These are phyloP conservation scores for Hyphopichia fennica DNA, from an alignment of 1,139 yeast species.

Conservation along the genomic window DNA sequence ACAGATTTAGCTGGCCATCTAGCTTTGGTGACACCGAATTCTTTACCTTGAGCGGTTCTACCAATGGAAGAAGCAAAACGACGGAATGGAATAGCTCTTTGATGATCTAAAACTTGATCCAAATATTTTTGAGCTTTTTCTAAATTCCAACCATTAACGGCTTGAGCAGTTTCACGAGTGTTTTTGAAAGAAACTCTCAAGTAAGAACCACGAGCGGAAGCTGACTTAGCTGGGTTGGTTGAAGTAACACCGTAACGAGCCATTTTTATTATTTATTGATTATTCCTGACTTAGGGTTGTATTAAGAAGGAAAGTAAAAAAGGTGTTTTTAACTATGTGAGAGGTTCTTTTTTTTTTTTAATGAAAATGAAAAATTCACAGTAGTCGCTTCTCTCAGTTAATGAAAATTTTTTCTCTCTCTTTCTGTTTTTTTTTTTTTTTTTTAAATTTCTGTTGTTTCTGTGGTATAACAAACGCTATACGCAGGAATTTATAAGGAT, in stretches of 20 bases:
- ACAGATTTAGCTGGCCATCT: constrained; percentile 99
- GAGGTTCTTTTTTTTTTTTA: neutral
- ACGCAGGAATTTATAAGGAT: no score
- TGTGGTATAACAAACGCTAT: no score
- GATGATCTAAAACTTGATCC: constrained; percentile 94
- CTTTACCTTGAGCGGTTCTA: constrained; percentile 99
- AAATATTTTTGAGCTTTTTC: constrained; percentile 95
- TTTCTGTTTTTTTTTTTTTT: neutral
- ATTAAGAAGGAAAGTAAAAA: neutral
- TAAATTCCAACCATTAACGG: constrained; percentile 97
- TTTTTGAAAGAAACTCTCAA: constrained; percentile 99
- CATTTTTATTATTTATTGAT: constrained; percentile 35
- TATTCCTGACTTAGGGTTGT: constrained; percentile 4
- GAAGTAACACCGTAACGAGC: constrained; percentile 97
- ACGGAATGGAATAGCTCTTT: constrained; percentile 99
- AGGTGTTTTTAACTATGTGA: neutral
- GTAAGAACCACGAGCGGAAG: constrained; percentile 99
- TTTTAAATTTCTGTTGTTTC: neutral
- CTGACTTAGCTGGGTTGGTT: constrained; percentile 99
- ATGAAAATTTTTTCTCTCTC: neutral
- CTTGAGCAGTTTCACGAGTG: constrained; percentile 99
- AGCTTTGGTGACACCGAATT: constrained; percentile 99
- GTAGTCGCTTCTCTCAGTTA: neutral
- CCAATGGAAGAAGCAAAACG: constrained; percentile 96
- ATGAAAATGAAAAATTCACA: neutral